These are phyloP conservation scores for Groenewaldozyma sp. DNA, from an alignment of 1,139 yeast genomes.

Conservation along the genomic window DNA sequence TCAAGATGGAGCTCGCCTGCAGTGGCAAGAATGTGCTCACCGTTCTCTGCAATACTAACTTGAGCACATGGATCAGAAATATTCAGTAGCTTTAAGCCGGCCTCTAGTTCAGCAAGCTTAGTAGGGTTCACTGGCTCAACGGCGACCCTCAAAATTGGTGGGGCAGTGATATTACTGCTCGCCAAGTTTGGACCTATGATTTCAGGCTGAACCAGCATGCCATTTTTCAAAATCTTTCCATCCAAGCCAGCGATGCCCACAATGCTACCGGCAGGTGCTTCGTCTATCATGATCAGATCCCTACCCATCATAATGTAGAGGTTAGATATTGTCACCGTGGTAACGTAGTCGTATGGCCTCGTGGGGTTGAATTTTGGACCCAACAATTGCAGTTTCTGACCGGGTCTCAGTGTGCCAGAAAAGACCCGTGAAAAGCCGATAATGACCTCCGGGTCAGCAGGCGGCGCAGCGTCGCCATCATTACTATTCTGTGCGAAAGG, in stretches of 20 bases:
- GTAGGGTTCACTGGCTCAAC: slow-evolving; percentile 86
- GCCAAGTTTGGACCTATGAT: slow-evolving; percentile 59
- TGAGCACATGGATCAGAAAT: slow-evolving; percentile 92
- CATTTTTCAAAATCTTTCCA: slow-evolving; percentile 73
- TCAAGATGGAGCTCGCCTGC: slow-evolving; percentile 96
- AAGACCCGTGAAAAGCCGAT: slow-evolving; percentile 86
- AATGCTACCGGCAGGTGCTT: slow-evolving; percentile 91
- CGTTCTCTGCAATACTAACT: slow-evolving; percentile 75
- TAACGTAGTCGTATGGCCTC: slow-evolving; percentile 49
- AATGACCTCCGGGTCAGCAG: slow-evolving; percentile 34
- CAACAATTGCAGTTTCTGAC: slow-evolving; percentile 63
- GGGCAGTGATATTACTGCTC: slow-evolving; percentile 53
- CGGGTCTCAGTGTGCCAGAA: slow-evolving; percentile 70
- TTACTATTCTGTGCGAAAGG: background rate
- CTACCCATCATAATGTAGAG: slow-evolving; percentile 86
- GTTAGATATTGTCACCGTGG: slow-evolving; percentile 48
- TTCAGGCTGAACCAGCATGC: slow-evolving; percentile 52
- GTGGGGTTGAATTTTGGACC: slow-evolving; percentile 85
- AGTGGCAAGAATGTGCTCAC: slow-evolving; percentile 83
- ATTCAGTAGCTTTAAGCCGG: slow-evolving; percentile 69
- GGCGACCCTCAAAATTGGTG: slow-evolving; percentile 91
- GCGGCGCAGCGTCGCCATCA: background rate
- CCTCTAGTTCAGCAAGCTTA: slow-evolving; percentile 63
- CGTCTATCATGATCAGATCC: slow-evolving; percentile 65
- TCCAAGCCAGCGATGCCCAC: slow-evolving; percentile 93